These are phyloP conservation scores for Botrytis tulipae DNA, from an alignment of 2,329 filamentous ascomycete genomes.

Conservation along the genomic window DNA sequence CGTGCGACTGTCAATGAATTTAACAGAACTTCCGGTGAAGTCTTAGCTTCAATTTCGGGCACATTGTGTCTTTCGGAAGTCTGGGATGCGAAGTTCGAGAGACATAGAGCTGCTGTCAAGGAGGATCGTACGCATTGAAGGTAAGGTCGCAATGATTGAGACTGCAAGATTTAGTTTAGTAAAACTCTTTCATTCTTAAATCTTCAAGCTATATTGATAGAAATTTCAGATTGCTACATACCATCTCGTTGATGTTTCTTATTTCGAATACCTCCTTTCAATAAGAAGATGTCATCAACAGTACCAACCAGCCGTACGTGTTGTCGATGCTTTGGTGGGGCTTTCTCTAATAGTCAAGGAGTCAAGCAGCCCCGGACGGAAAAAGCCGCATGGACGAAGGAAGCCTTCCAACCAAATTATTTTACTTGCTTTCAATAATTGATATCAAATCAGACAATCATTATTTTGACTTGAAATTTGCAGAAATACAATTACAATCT, in stretches of 20 bases:
- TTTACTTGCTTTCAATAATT: neutral
- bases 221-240: slow-evolving; percentile 4
- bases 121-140: slow-evolving; percentile 94
- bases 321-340: slow-evolving; percentile 29
- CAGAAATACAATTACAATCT: accelerated
- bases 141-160: slow-evolving; percentile 95
- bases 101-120: slow-evolving; percentile 86
- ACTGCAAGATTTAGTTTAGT: slow-evolving; percentile 49
- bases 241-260: slow-evolving; percentile 21
- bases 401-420: neutral
- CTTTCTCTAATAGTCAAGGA: slow-evolving; percentile 3
- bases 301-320: slow-evolving; percentile 22
- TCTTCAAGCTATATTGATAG: neutral
- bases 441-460: neutral
- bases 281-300: slow-evolving; percentile 16
- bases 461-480: neutral
- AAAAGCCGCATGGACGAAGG: neutral
- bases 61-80: slow-evolving; percentile 97
- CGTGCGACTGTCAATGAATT: slow-evolving; percentile 87
- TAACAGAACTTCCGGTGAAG: slow-evolving; percentile 88
- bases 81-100: slow-evolving; percentile 97
- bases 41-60: slow-evolving; percentile 90
- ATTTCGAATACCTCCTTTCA: slow-evolving; percentile 10
- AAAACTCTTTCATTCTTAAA: neutral
- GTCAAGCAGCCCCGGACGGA: slow-evolving; percentile 27